A percentile compares a stretch with the other conserved stretches of the same genome.
phyloP scores from a whole-genome alignment of 768 basidiomycete species.

The Auricularia sp. region DNA sequence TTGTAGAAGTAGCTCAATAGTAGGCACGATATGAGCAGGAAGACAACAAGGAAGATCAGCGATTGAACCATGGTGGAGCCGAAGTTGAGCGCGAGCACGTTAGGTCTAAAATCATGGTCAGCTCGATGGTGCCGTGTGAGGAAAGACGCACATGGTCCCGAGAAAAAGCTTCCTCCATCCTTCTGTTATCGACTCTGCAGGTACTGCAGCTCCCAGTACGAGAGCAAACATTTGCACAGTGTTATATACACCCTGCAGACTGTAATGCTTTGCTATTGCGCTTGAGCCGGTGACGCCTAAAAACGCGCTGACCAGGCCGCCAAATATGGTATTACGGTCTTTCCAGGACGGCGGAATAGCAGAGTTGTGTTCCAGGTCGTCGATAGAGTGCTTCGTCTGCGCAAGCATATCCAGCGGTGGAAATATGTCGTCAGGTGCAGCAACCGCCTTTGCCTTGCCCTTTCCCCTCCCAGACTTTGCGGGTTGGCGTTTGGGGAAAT shows the following conservation, averaged over 20 bases:
- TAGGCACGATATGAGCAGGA: constrained; percentile 43
- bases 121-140: background rate
- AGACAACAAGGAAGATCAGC: constrained; percentile 47
- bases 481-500: background rate
- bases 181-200: constrained; percentile 29
- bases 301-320: constrained; percentile 33
- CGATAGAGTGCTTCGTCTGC: constrained; percentile 38
- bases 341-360: constrained; percentile 41
- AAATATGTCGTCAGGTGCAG: constrained; percentile 34
- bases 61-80: constrained; percentile 50
- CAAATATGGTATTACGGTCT: constrained; percentile 44
- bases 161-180: constrained; percentile 53
- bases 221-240: constrained; percentile 65
- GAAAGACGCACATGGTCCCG: constrained; percentile 49
- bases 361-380: constrained; percentile 51
- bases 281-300: constrained; percentile 59
- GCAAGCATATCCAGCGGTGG: constrained; percentile 51
- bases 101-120: constrained; percentile 39
- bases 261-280: constrained; percentile 56
- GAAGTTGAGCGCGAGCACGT: constrained; percentile 66
- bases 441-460: constrained; percentile 5
- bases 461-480: constrained; percentile 11
- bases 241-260: constrained; percentile 57
- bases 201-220: constrained; percentile 51
- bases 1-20: constrained; percentile 52